Base-by-base conservation (phyloP, 441 rosid genomes). In the Codiaeum variegatum region DNA sequence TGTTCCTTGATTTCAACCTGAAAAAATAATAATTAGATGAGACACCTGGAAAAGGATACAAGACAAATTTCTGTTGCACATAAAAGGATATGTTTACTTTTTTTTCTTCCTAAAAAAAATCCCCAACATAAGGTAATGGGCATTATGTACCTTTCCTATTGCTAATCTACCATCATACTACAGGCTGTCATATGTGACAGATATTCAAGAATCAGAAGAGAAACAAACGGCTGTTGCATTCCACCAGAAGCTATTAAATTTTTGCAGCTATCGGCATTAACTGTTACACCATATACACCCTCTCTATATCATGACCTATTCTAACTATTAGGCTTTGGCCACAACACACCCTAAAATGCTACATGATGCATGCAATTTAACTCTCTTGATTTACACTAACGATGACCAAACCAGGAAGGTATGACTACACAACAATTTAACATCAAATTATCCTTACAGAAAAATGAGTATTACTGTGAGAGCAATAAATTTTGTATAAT, bases 1-100 rank as follows among this genome's bases (percentile, higher is more conserved):
- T 88, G 97, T 84, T 90, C 99, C 87, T 89, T 89, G 73, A 75
- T 81, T 79, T 91, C 87, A 76, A 85, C 81, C 99, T 93, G 92
- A 80, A 85, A 83, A 44, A 80, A 73, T 66, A 76, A 79, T 40
- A 40, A 77, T 67, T 68, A 65, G 71, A 66, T 78, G 59, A 79
- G 77, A 78, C 38, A 67, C 47, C 63, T 16, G 3, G 24, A 36
- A 47, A 71, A 40, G 32, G 49, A 78, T 51, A 61, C 28, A 23
- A 68, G 31, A 49, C 62, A 44, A 71, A 13, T 6, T 19, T 31
- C 62, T 29, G 63, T 60, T 31, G 13, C 32, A 68, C 16, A 52
- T 19, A 47, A 6, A 36, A 64, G 32, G 52, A 5, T 4, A 24
- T 49, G 28, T 64, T 24, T 64, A 8, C 12, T 38, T 8, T 9